Base-by-base conservation (phyloP, 2,329 filamentous ascomycete species). In the Colletotrichum musicola region DNA sequence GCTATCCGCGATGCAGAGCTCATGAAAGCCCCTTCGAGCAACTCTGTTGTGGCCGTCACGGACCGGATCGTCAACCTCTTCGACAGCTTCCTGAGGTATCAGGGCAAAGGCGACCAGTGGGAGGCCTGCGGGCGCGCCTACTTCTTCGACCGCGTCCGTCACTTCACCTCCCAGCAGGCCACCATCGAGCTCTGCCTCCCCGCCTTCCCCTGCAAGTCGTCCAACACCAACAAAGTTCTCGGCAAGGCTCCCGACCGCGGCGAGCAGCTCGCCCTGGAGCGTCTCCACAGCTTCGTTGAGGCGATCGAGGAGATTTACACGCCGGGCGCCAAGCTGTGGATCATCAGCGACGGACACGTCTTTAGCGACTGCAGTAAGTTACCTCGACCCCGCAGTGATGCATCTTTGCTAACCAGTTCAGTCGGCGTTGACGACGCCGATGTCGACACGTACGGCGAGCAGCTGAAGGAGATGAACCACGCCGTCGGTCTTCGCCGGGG, bases 391-490 rank as follows among this genome's bases (percentile, higher is more conserved):
- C 2, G 6, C 2, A 20, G 16, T 1, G 0, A 2, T 4, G 6
- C 3, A 10, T 9, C 14, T 46, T 4, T 0, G 38, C 49, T 70
- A 25, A 53, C 27, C 12, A 12, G 12, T 27, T 6, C 61, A 78
- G 77, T 83, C 47, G 81, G 82, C 9, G 81, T 83, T 38, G 81
- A 83, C 25, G 81, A 85, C 68, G 74, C 74, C 22, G 76, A 77
- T 51, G 81, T 84, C 13, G 80, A 82, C 51, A 68, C 68, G 9
- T 83, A 84, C 67, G 77, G 79, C 46, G 74, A 72, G 9, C 73
- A 75, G 10, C 74, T 84, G 57, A 77, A 77, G 30, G 75, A 77
- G 18, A 80, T 82, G 74, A 81, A 81, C 60, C 72, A 74, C 7
- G 68, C 66, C 59, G 62, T 79, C 63, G 62, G 73, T 4, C 18